These are phyloP conservation scores for Teratosphaeria epicoccoides DNA, from an alignment of 2,329 filamentous ascomycete genomes.

Conservation along the genomic window DNA sequence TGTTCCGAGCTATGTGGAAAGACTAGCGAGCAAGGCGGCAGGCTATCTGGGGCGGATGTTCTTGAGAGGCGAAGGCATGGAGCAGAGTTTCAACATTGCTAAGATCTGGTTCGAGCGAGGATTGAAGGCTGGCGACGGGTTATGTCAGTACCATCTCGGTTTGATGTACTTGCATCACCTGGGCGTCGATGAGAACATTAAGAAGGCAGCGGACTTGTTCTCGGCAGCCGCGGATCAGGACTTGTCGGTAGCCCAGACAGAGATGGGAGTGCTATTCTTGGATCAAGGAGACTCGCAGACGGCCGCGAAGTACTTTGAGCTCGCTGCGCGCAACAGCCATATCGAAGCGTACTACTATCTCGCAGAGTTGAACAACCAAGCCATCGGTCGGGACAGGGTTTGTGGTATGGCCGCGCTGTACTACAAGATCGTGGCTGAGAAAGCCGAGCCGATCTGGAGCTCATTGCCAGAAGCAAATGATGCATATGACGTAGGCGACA, in stretches of 20 bases:
- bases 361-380: conserved; percentile 73
- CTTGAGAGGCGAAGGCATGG: conserved; percentile 72
- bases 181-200: conserved; percentile 58
- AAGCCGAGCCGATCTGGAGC: conserved; percentile 76
- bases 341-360: conserved; percentile 89
- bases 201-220: conserved; percentile 65
- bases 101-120: conserved; percentile 76
- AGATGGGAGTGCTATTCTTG: conserved; percentile 72
- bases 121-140: conserved; percentile 60
- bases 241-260: conserved; percentile 67
- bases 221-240: conserved; percentile 73
- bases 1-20: conserved; percentile 60
- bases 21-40: conserved; percentile 69
- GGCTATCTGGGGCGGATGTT: conserved; percentile 86
- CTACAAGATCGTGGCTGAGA: conserved; percentile 82
- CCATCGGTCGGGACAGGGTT: conserved; percentile 66
- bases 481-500: conserved; percentile 68
- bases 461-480: conserved; percentile 74
- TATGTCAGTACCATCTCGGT: conserved; percentile 76
- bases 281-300: conserved; percentile 76
- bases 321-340: conserved; percentile 70
- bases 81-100: conserved; percentile 67
- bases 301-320: conserved; percentile 77
- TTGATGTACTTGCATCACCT: conserved; percentile 74
- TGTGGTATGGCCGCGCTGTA: conserved; percentile 69